Evolutionary conservation across 2,329 filamentous ascomycete genomes (phyloP), one percentile per base, ranked within the genome.

Genomic region (Xylariales sp.): DNA sequence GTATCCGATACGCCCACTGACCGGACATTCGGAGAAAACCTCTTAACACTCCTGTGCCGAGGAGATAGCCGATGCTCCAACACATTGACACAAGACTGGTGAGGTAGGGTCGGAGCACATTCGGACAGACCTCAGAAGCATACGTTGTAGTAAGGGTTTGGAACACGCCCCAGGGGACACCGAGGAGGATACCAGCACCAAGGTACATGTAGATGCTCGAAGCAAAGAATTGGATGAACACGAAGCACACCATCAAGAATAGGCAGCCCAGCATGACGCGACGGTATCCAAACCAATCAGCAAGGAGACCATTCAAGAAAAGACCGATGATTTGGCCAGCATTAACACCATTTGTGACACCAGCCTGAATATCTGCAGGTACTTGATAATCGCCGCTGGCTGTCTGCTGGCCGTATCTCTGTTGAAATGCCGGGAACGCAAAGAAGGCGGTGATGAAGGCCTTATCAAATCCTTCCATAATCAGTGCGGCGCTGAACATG

Each of bases 21-120:
- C 67, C 63, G 1, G 52, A 44, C 2, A 60, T 54, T 15, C 51
- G 43, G 7, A 67, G 51, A 4, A 70, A 63, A 5, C 57, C 63
- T 24, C 64, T 63, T 42, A 70, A 64, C 11, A 76, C 69, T 0
- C 66, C 69, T 1, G 67, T 64, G 1, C 65, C 64, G 31, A 74
- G 62, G 45, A 78, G 63, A 42, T 78, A 72, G 1, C 74, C 74
- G 33, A 76, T 69, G 3, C 74, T 69, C 69, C 72, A 78, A 45
- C 73, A 77, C 54, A 77, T 64, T 44, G 78, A 78, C 49, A 72
- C 70, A 37, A 71, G 76, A 0, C 69, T 72, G 0, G 72, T 76
- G 4, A 78, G 60, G 30, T 74, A 74, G 0, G 68, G 66, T 4
- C 74, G 61, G 2, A 78, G 63, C 3, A 66, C 66, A 31, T 63